Evolutionary conservation across 2,329 filamentous ascomycete species (phyloP).

Genomic region (Phialemonium atrogriseum): DNA sequence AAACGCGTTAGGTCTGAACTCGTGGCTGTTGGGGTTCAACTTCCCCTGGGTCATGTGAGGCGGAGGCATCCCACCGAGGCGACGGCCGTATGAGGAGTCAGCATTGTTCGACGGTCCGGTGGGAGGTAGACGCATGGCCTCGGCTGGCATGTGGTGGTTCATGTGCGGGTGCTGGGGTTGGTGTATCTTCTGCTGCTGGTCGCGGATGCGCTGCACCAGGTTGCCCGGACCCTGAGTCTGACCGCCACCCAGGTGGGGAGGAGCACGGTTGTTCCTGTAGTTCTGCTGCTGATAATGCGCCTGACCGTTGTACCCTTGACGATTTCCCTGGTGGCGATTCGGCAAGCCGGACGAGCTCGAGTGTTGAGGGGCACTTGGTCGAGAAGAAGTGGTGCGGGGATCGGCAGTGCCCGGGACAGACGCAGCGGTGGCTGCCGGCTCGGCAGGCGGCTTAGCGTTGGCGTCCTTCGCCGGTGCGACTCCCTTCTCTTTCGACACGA

Average conservation of each 20-base stretch:
- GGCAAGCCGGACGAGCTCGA: constrained; percentile 19
- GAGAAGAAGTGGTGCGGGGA: constrained; percentile 13
- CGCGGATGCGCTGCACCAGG: constrained; percentile 42
- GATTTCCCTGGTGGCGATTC: constrained; percentile 37
- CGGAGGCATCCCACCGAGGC: constrained; percentile 39
- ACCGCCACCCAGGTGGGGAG: constrained; percentile 31
- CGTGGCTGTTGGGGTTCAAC: constrained; percentile 58
- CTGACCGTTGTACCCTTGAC: constrained; percentile 40
- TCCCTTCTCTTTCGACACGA: constrained; percentile 39
- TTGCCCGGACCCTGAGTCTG: constrained; percentile 34
- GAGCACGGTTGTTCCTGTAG: constrained; percentile 39
- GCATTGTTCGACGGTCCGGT: constrained; percentile 59
- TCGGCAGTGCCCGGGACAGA: constrained; percentile 10
- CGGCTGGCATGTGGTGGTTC: constrained; percentile 42
- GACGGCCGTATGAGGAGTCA: constrained; percentile 44
- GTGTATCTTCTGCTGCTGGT: constrained; percentile 42
- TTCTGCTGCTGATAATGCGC: constrained; percentile 33
- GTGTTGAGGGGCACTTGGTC: constrained; percentile 25
- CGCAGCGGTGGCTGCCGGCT: constrained; percentile 12
- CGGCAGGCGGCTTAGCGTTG: constrained; percentile 27
- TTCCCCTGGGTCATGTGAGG: constrained; percentile 42
- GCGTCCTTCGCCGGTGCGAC: constrained; percentile 34
- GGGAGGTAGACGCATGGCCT: constrained; percentile 63
- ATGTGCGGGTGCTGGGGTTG: constrained; percentile 25
- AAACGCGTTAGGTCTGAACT: constrained; percentile 80